phyloP scores from a whole-genome alignment of 2,329 filamentous ascomycete species.

The Phaeosphaeria sp. region DNA sequence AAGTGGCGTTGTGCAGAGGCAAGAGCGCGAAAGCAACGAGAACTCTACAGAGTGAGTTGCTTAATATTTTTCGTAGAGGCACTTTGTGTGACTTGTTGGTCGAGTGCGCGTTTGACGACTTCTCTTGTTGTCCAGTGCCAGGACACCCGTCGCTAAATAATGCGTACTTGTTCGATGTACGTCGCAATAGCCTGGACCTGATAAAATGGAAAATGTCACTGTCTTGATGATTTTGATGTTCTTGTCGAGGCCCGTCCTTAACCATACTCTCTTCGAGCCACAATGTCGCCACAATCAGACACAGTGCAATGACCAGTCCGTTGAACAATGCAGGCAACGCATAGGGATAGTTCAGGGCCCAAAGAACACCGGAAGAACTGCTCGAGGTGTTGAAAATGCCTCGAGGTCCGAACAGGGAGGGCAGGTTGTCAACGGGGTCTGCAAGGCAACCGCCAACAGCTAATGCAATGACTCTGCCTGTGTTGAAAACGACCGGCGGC shows the following conservation, averaged over 20 bases:
- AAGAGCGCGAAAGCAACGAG: slow-evolving; percentile 52
- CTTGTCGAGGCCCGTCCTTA: slow-evolving; percentile 36
- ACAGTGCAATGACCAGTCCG: slow-evolving; percentile 63
- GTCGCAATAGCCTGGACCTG: neutral
- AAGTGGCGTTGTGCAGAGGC: slow-evolving; percentile 55
- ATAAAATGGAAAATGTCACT: slow-evolving; percentile 17
- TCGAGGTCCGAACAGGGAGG: slow-evolving; percentile 68
- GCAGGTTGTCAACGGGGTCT: slow-evolving; percentile 67
- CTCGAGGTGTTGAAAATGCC: slow-evolving; percentile 64
- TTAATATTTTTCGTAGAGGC: slow-evolving; percentile 45
- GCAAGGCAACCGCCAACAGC: slow-evolving; percentile 68
- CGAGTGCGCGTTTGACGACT: neutral
- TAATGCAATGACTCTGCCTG: slow-evolving; percentile 52
- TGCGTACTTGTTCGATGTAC: neutral
- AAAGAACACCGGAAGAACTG: slow-evolving; percentile 65
- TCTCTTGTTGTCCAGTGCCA: neutral
- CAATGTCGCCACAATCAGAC: slow-evolving; percentile 64
- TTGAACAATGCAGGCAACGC: slow-evolving; percentile 72
- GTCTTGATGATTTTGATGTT: slow-evolving; percentile 41
- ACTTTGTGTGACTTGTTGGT: no score
- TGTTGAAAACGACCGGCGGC: slow-evolving; percentile 71
- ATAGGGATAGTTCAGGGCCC: slow-evolving; percentile 71
- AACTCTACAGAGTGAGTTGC: slow-evolving; percentile 48
- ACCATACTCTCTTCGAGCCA: slow-evolving; percentile 66
- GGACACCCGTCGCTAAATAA: neutral